These are phyloP conservation scores for Chaetoceros muelleri DNA, from an alignment of 108 stramenopile species.

Conservation along the genomic window DNA sequence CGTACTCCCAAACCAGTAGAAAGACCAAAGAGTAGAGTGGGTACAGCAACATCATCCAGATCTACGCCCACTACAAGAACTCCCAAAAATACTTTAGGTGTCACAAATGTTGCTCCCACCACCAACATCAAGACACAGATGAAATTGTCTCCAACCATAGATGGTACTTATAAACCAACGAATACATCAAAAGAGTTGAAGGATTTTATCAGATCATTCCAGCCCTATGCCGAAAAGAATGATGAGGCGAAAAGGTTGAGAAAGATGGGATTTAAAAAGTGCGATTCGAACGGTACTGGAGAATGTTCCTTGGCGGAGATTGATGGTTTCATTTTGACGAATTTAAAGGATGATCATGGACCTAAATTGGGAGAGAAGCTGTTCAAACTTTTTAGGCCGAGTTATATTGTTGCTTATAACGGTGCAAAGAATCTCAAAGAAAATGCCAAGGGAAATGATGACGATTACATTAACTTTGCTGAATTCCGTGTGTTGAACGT, in stretches of 20 bases:
- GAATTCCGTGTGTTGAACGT: not conserved
- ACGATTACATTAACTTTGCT: not conserved
- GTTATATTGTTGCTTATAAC: not conserved
- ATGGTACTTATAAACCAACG: not conserved
- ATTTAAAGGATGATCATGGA: not conserved
- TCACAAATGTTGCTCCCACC: too few species aligned
- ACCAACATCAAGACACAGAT: not conserved
- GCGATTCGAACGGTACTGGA: not conserved
- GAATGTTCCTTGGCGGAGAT: not conserved
- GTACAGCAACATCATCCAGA: too few species aligned
- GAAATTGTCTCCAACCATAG: not conserved
- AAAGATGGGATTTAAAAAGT: not conserved
- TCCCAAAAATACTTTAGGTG: too few species aligned
- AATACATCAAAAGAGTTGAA: not conserved
- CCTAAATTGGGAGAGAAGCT: not conserved
- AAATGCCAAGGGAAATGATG: not conserved
- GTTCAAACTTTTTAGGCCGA: not conserved
- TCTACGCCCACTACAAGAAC: too few species aligned
- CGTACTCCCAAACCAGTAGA: too few species aligned
- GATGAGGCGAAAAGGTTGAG: not conserved
- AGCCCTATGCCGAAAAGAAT: not conserved
- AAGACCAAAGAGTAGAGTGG: too few species aligned
- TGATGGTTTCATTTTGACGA: not conserved
- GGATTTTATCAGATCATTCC: not conserved
- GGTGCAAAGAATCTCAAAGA: not conserved